phyloP scores from a whole-genome alignment of 2,329 filamentous ascomycete species.

The Colletotrichum destructivum region DNA sequence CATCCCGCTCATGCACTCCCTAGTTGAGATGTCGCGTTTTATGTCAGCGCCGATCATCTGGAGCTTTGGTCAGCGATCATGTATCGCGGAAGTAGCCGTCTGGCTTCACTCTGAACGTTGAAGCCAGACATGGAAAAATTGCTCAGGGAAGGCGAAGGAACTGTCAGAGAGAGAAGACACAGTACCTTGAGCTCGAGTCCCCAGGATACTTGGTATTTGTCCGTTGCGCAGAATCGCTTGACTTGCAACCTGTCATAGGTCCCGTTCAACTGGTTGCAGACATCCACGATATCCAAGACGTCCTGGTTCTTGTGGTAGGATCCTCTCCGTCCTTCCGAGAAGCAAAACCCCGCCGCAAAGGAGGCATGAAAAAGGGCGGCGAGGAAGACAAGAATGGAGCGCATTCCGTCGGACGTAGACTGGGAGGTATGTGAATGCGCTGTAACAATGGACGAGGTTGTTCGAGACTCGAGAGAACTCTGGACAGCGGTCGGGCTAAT shows the following conservation, averaged over 20 bases:
- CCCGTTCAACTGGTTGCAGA: background rate
- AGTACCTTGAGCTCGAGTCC: constrained; percentile 4
- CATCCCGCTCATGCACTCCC: constrained; percentile 4
- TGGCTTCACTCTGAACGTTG: background rate
- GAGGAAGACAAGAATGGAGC: background rate
- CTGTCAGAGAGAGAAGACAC: background rate
- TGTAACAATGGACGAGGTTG: background rate
- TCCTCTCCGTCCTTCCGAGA: background rate
- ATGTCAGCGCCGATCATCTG: background rate
- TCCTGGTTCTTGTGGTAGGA: background rate
- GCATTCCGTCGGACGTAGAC: background rate
- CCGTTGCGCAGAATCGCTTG: background rate
- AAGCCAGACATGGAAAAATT: too few species aligned
- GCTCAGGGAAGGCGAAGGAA: too few species aligned
- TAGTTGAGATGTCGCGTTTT: background rate
- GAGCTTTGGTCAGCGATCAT: background rate
- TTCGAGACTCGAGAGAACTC: background rate
- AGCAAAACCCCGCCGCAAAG: background rate
- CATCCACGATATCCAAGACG: background rate
- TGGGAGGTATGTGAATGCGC: background rate
- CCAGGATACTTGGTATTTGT: background rate
- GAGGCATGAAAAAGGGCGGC: background rate
- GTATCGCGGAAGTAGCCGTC: background rate
- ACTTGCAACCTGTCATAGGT: background rate
- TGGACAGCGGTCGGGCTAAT: background rate